Evolutionary conservation across 805 yeast species (phyloP), one percentile per base, ranked within the genome.

Genomic region (Candida germanica): DNA sequence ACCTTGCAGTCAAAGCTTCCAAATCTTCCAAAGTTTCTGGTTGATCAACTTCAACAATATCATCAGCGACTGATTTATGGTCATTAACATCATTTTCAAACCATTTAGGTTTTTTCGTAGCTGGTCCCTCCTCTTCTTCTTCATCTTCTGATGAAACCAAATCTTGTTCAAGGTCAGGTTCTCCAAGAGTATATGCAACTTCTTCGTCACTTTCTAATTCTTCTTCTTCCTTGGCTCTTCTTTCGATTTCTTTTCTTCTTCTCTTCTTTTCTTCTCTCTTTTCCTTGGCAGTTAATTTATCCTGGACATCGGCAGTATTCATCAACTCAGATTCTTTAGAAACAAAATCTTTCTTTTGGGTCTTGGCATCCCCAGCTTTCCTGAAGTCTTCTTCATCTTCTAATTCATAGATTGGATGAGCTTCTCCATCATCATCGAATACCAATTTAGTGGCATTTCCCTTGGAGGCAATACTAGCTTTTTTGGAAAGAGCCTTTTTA

Each of bases 1-100:
- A 69, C 47, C 66, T 64, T 29, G 69, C 73, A 2, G 95, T 81
- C 65, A 87, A 75, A 33, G 94, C 88, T 69, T 93, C 98, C 60
- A 93, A 73, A 54, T 93, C 98, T 59, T 87, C 96, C 57, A 93
- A 69, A 12, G 95, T 84, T 51, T 87, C 84, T 11, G 97, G 97
- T 50, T 80, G 86, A 49, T 86, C 94, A 30, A 86, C 69, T 63
- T 89, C 96, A 42, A 85, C 66, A 31, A 83, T 64, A 7, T 56
- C 56, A 27, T 54, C 59, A 14, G 56, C 43, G 14, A 44, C 49
- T 23, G 47, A 51, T 8, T 48, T 49, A 3, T 50, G 48, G 10
- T 32, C 34, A 23, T 21, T 25, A 24, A 43, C 44, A 9, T 50
- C 53, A 29, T 59, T 60, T 46, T 70, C 68, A 48, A 73, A 74